These are phyloP conservation scores for Lactarius pseudohatsudake DNA, from an alignment of 768 basidiomycete genomes.

Conservation along the genomic window DNA sequence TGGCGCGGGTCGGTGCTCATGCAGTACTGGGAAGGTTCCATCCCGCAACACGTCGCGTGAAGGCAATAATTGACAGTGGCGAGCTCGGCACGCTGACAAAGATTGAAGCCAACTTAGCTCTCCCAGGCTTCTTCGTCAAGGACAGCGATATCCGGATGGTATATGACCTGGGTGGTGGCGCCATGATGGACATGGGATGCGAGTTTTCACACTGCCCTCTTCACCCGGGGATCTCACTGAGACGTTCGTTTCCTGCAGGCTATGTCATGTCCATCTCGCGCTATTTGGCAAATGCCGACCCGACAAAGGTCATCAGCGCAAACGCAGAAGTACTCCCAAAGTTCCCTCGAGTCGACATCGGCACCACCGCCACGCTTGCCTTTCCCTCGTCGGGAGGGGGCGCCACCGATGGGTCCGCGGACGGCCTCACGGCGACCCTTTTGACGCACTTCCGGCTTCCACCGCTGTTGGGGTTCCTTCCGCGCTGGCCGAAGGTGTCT, in stretches of 20 bases:
- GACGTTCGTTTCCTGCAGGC: slow-evolving; percentile 31
- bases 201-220: slow-evolving; percentile 27
- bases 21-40: slow-evolving; percentile 49
- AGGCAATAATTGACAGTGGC: slow-evolving; percentile 52
- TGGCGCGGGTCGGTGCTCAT: slow-evolving; percentile 13
- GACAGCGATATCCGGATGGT: slow-evolving; percentile 50
- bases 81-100: slow-evolving; percentile 54
- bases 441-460: slow-evolving; percentile 21
- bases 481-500: slow-evolving; percentile 32
- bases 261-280: slow-evolving; percentile 36
- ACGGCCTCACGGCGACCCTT: slow-evolving; percentile 24
- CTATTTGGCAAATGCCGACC: slow-evolving; percentile 24
- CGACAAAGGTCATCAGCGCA: slow-evolving; percentile 23
- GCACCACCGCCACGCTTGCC: slow-evolving; percentile 31
- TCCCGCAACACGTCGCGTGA: slow-evolving; percentile 54
- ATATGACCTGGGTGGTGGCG: slow-evolving; percentile 56
- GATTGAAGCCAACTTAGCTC: slow-evolving; percentile 40
- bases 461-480: slow-evolving; percentile 31
- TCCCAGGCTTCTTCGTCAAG: slow-evolving; percentile 39
- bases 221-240: background rate
- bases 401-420: background rate
- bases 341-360: slow-evolving; percentile 31
- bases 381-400: slow-evolving; percentile 28
- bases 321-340: slow-evolving; percentile 17
- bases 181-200: slow-evolving; percentile 63